Evolutionary conservation across 305 asterid species (phyloP).

Genomic region (Rubia balearica): DNA sequence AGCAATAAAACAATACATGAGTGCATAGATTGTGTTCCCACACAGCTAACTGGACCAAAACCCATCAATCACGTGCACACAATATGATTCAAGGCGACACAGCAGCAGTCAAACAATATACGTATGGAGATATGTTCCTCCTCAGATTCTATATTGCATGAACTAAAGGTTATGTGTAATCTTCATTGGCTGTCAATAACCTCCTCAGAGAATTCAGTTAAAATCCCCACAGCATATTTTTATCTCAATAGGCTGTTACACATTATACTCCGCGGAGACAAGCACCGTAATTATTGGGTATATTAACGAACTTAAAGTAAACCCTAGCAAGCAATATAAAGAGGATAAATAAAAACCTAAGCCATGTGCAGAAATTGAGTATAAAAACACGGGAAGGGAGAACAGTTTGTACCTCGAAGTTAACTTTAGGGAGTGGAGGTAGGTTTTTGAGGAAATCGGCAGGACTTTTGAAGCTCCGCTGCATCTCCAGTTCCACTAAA

Average conservation of each 20-base stretch:
- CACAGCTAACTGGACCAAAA: not conserved
- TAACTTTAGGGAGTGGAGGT: slow-evolving; percentile 59
- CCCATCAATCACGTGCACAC: not conserved
- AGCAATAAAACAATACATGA: not conserved
- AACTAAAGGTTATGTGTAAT: not conserved
- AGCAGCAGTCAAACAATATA: not conserved
- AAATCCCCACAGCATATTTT: not conserved
- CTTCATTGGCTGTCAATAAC: not conserved
- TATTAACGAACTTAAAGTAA: not conserved
- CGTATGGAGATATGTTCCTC: not conserved
- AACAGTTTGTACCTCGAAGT: slow-evolving; percentile 44
- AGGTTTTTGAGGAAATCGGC: slow-evolving; percentile 88
- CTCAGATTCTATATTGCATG: not conserved
- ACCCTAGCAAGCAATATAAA: slow-evolving; percentile 7
- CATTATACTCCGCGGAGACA: not conserved
- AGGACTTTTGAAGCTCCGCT: slow-evolving; percentile 77
- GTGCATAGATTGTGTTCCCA: not conserved
- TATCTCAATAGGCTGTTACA: not conserved
- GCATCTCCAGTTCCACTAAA: slow-evolving; percentile 90
- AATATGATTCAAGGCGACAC: not conserved
- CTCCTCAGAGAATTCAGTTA: not conserved
- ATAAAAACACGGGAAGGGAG: not conserved
- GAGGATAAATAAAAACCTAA: not conserved
- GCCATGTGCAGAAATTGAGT: not conserved
- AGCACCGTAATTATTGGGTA: not conserved